Conservation (phyloP, 805 yeast species). For the Candida germanica region DNA sequence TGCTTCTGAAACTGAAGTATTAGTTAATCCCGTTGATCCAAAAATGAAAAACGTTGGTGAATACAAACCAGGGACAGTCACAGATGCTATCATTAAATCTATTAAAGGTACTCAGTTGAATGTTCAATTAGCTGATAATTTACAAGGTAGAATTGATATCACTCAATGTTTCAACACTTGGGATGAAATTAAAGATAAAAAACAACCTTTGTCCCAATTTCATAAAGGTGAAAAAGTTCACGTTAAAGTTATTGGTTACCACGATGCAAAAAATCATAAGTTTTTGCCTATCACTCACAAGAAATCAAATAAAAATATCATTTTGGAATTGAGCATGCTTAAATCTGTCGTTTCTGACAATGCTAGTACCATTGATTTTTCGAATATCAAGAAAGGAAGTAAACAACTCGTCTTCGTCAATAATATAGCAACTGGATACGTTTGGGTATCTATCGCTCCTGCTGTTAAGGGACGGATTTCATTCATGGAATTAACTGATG, state of each 20-base stretch:
- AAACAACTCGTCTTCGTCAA: conserved; percentile 61
- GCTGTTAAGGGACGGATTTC: conserved; percentile 64
- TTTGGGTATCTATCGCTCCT: conserved; percentile 72
- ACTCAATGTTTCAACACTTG: conserved; percentile 60
- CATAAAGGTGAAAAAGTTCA: conserved; percentile 54
- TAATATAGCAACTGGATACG: conserved; percentile 54
- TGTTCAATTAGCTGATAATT: conserved; percentile 71
- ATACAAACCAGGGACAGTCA: conserved; percentile 54
- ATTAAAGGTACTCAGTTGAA: conserved; percentile 72
- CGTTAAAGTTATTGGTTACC: conserved; percentile 73
- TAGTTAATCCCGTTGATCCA: conserved; percentile 60
- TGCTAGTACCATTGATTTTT: conserved; percentile 29
- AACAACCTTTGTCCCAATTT: conserved; percentile 58
- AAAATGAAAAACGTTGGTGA: conserved; percentile 49
- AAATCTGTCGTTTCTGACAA: conserved; percentile 27
- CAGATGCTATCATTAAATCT: conserved; percentile 58
- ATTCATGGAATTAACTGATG: conserved; percentile 58
- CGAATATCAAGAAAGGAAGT: conserved; percentile 48
- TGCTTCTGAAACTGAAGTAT: conserved; percentile 24
- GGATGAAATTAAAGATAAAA: conserved; percentile 53
- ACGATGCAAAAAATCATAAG: conserved; percentile 64
- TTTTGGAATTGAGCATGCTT: conserved; percentile 64
- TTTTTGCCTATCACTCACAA: conserved; percentile 63
- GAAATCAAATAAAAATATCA: conserved; percentile 49
- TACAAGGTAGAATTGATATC: conserved; percentile 76